phyloP scores from a whole-genome alignment of 2,329 filamentous ascomycete genomes.

The Shiraia sp. region DNA sequence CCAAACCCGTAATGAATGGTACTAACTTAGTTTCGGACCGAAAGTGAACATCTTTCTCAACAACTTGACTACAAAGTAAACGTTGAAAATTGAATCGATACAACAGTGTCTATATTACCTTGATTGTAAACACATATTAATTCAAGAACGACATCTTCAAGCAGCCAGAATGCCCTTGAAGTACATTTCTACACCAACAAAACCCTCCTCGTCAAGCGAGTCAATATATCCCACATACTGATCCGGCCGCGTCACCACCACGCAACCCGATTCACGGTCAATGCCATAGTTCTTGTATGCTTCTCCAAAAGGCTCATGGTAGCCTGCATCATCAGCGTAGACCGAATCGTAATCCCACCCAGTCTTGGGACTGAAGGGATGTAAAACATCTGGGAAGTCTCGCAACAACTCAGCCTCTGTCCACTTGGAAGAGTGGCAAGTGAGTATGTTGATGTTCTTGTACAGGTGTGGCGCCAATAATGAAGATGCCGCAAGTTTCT shows the following conservation, averaged over 20 bases:
- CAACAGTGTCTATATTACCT: neutral
- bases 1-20: too few species aligned
- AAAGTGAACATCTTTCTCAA: too few species aligned
- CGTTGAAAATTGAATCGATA: too few species aligned
- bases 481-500: slow-evolving; percentile 42
- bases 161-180: slow-evolving; percentile 35
- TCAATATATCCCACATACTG: slow-evolving; percentile 62
- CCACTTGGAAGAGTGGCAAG: slow-evolving; percentile 61
- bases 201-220: slow-evolving; percentile 38
- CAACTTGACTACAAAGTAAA: too few species aligned
- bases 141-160: neutral
- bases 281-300: slow-evolving; percentile 64
- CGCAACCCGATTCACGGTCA: slow-evolving; percentile 57
- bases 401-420: slow-evolving; percentile 47
- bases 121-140: too few species aligned
- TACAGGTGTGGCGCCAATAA: slow-evolving; percentile 54
- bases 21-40: too few species aligned
- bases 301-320: slow-evolving; percentile 49
- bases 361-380: slow-evolving; percentile 46
- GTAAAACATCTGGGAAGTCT: slow-evolving; percentile 50
- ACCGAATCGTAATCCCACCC: slow-evolving; percentile 50
- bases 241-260: slow-evolving; percentile 67
- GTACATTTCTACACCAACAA: slow-evolving; percentile 34
- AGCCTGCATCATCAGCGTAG: slow-evolving; percentile 52
- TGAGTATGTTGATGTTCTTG: slow-evolving; percentile 62